phyloP scores from a whole-genome alignment of 192 early-diverging fungal genomes.

The Funneliformis geosporum region DNA sequence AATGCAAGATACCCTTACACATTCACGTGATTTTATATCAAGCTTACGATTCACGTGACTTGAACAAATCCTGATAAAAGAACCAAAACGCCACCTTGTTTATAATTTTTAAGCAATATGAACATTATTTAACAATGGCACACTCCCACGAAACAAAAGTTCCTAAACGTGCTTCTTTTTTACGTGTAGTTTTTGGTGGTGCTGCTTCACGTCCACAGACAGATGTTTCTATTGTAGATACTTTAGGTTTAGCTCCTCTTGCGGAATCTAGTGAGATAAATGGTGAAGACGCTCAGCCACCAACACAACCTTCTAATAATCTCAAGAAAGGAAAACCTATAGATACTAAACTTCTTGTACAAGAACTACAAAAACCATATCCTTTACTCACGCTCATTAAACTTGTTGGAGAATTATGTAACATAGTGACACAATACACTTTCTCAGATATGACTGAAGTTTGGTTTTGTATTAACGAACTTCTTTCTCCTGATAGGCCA shows the following conservation, averaged over 20 bases:
- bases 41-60: no score
- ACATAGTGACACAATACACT: slow-evolving; percentile 50
- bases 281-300: background rate
- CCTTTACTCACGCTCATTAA: slow-evolving; percentile 45
- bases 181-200: background rate
- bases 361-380: slow-evolving; percentile 43
- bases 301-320: background rate
- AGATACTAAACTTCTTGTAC: slow-evolving; percentile 53
- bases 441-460: slow-evolving; percentile 57
- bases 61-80: no score
- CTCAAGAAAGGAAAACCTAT: slow-evolving; percentile 34
- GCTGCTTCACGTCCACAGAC: background rate
- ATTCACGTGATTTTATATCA: no score
- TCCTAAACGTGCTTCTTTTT: background rate
- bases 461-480: slow-evolving; percentile 52
- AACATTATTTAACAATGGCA: background rate
- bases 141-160: background rate
- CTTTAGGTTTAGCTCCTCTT: background rate
- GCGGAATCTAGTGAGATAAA: background rate
- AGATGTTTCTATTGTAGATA: background rate
- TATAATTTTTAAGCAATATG: no score
- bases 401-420: slow-evolving; percentile 50
- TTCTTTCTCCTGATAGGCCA: slow-evolving; percentile 47
- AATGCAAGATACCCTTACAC: no score
- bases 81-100: no score